Conservation (phyloP, 371 early-diverging fungal genomes). For the Umbelopsis sp. region DNA sequence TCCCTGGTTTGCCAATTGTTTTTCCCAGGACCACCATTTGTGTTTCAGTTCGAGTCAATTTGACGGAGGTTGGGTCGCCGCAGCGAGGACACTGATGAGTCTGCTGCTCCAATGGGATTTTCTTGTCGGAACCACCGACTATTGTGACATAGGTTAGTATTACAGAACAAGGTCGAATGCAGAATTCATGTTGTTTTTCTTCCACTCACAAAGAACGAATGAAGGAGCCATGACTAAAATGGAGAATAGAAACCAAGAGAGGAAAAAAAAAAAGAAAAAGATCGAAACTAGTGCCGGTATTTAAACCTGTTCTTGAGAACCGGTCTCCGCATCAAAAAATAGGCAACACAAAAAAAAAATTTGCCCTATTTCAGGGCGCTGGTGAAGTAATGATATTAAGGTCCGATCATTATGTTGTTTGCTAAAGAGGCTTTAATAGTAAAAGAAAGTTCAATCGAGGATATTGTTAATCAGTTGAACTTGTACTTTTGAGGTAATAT, state of each 20-base stretch:
- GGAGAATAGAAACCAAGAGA: conserved; percentile 9
- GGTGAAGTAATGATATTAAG: not conserved
- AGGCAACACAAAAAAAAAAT: not conserved
- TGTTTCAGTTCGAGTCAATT: conserved; percentile 44
- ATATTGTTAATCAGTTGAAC: not conserved
- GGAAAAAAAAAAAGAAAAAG: not conserved
- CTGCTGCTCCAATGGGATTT: conserved; percentile 43
- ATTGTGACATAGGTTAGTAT: not conserved
- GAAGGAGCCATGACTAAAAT: conserved; percentile 15
- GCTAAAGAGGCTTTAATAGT: not conserved
- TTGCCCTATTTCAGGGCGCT: conserved; percentile 5
- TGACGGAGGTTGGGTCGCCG: conserved; percentile 35
- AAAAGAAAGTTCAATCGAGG: too few relatives aligned
- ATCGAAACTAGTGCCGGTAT: not conserved
- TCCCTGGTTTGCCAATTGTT: conserved; percentile 34
- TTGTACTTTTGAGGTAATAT: not conserved
- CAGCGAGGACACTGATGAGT: conserved; percentile 48
- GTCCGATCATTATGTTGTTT: not conserved
- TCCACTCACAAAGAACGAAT: conserved; percentile 25
- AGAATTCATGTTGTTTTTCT: not conserved
- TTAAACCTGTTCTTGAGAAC: not conserved
- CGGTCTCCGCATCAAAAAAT: conserved; percentile 9
- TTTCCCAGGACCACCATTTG: conserved; percentile 40
- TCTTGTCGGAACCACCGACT: conserved; percentile 44
- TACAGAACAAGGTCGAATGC: not conserved